phyloP scores from a whole-genome alignment of 2,329 filamentous ascomycete genomes.

The Trichoderma sp. region DNA sequence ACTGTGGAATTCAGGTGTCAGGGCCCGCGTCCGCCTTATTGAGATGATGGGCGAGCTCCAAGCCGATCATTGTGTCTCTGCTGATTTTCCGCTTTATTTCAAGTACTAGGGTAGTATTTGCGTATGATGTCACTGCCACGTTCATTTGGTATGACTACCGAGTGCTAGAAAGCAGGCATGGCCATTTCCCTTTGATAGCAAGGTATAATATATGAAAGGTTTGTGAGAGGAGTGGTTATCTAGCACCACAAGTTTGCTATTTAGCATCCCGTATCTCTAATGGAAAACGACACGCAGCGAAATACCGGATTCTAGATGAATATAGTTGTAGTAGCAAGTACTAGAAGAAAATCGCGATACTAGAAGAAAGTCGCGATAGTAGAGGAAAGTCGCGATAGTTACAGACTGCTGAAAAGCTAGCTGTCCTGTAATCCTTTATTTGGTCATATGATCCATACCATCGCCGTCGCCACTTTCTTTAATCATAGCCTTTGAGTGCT shows the following conservation, averaged over 20 bases:
- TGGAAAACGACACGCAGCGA: neutral
- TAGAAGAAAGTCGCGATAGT: neutral
- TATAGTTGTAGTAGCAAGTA: no score
- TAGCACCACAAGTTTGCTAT: neutral
- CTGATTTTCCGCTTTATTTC: no score
- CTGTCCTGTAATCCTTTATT: no score
- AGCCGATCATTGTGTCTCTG: no score
- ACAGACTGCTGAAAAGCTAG: neutral
- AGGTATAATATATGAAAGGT: neutral
- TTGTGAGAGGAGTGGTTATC: neutral
- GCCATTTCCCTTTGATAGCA: no score
- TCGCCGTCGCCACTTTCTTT: neutral
- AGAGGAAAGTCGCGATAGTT: neutral
- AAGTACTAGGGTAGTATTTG: neutral
- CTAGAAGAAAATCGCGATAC: neutral
- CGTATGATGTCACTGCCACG: neutral
- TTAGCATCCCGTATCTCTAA: neutral
- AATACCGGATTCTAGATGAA: neutral
- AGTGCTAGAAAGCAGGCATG: neutral
- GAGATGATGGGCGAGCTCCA: no score
- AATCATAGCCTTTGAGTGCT: no score
- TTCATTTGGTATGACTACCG: neutral
- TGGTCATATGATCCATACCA: neutral
- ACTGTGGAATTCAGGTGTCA: neutral
- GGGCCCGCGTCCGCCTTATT: no score